Evolutionary conservation across 2,329 filamentous ascomycete genomes (phyloP).

Genomic region (Colletotrichum gloeosporioides): DNA sequence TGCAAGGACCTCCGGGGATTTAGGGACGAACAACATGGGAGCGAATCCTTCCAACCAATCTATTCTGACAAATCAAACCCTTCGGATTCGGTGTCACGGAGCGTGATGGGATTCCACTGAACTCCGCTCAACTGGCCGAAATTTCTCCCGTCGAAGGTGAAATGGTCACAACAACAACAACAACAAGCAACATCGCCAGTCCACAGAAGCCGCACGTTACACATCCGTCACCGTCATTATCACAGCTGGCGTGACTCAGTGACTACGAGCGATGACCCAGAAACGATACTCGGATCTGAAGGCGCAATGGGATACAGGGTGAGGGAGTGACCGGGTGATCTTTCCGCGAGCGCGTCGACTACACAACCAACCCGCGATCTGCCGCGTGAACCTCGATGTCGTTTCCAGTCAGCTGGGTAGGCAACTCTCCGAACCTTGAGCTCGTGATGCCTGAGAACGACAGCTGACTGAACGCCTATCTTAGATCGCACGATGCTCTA

Average conservation of each 20-base stretch:
- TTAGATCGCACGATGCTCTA: not conserved
- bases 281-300: not conserved
- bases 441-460: not conserved
- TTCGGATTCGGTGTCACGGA: not conserved
- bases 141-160: not conserved
- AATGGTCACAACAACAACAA: not conserved
- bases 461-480: not conserved
- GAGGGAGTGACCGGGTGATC: not conserved
- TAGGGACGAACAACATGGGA: not conserved
- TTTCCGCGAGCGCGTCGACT: not conserved
- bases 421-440: not conserved
- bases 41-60: not conserved
- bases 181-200: not conserved
- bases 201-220: not conserved
- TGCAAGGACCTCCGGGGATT: not conserved
- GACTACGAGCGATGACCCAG: not conserved
- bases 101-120: not conserved
- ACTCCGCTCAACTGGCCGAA: not conserved
- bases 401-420: not conserved
- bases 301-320: not conserved
- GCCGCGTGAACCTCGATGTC: not conserved
- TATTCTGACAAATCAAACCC: not conserved
- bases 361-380: not conserved
- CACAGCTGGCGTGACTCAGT: not conserved
- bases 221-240: not conserved